Conservation (phyloP, 2,329 filamentous ascomycete species). For the Pseudofabraea citricarpa region DNA sequence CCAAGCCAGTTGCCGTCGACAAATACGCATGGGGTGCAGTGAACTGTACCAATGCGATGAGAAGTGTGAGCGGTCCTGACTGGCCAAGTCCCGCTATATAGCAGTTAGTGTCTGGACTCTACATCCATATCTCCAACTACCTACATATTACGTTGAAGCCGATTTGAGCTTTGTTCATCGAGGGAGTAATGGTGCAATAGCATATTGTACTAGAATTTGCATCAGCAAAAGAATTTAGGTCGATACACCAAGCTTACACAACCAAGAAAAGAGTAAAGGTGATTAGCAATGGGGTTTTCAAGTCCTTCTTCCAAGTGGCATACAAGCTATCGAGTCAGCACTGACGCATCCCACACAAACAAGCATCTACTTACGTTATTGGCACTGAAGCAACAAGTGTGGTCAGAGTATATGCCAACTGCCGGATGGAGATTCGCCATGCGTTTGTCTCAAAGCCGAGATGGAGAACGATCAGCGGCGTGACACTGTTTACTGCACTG, state of each 20-base stretch:
- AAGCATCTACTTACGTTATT: slow-evolving; percentile 29
- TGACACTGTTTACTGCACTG: slow-evolving; percentile 45
- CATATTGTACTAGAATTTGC: slow-evolving; percentile 32
- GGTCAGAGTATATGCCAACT: slow-evolving; percentile 38
- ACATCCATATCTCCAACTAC: no score
- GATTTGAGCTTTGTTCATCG: slow-evolving; percentile 39
- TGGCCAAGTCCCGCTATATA: slow-evolving; percentile 42
- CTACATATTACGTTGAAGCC: slow-evolving; percentile 39
- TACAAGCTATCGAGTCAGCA: slow-evolving; percentile 28
- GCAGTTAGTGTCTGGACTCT: no score
- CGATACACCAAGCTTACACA: slow-evolving; percentile 39
- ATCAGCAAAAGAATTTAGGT: neutral
- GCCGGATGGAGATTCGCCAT: slow-evolving; percentile 43
- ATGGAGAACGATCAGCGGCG: slow-evolving; percentile 43
- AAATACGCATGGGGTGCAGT: slow-evolving; percentile 47
- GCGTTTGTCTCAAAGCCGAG: slow-evolving; percentile 41
- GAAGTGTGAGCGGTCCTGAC: slow-evolving; percentile 42
- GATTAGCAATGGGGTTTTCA: slow-evolving; percentile 40
- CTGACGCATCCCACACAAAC: neutral
- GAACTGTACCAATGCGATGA: slow-evolving; percentile 46
- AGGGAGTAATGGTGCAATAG: slow-evolving; percentile 39
- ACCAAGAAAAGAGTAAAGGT: slow-evolving; percentile 42
- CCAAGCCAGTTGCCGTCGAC: slow-evolving; percentile 47
- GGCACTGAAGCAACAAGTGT: slow-evolving; percentile 37
- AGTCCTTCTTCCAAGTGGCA: slow-evolving; percentile 42